These are phyloP conservation scores for Paramecium octaurelia DNA, from an alignment of 73 alveolate genomes.

Conservation along the genomic window DNA sequence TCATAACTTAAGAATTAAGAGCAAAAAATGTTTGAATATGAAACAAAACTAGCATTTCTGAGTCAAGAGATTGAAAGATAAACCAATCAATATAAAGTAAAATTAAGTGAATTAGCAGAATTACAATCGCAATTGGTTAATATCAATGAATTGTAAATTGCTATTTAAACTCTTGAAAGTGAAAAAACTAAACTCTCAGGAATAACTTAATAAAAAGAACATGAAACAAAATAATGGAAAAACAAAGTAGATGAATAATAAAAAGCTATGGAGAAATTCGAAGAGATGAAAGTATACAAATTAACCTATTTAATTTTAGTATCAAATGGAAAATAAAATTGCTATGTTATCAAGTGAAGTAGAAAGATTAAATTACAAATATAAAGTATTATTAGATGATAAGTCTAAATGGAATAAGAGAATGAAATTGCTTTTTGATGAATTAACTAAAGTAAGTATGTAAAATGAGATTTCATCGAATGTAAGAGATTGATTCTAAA, in stretches of 20 bases:
- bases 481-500: background rate
- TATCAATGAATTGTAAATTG: background rate
- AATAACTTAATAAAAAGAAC: background rate
- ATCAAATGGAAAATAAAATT: background rate
- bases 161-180: background rate
- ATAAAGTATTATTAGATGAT: constrained; percentile 2
- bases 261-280: background rate
- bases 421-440: constrained; percentile 17
- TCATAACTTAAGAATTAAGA: constrained; percentile 1
- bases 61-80: constrained; percentile 48
- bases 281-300: background rate
- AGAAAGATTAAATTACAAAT: constrained; percentile 7
- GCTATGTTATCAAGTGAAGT: constrained; percentile 44
- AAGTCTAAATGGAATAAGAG: background rate
- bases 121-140: background rate
- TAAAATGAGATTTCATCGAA: background rate
- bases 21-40: constrained; percentile 33
- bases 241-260: background rate
- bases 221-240: background rate
- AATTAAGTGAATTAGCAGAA: background rate
- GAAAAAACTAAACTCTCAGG: background rate
- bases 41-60: constrained; percentile 28
- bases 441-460: background rate
- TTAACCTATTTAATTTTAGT: background rate
- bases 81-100: constrained; percentile 13